Conservation (phyloP, 1,284 basidiomycete genomes). For the Vanrija sp. region DNA sequence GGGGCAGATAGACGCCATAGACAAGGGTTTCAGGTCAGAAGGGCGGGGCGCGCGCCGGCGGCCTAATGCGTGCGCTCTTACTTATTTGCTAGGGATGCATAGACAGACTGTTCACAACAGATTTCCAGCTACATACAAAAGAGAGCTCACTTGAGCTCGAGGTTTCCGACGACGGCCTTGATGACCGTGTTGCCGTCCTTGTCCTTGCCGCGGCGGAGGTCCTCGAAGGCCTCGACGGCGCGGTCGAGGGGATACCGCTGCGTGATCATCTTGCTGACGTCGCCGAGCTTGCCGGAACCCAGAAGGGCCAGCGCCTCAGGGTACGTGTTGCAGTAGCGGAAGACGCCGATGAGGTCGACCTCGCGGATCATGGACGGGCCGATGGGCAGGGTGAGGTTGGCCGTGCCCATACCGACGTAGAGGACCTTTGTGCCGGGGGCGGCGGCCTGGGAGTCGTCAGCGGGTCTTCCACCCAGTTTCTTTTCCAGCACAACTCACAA, state of each 20-base stretch:
- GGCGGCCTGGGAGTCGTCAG: constrained; percentile 58
- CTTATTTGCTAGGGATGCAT: neutral
- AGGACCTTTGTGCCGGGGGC: constrained; percentile 80
- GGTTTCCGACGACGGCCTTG: constrained; percentile 68
- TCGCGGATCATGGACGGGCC: constrained; percentile 78
- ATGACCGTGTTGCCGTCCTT: constrained; percentile 73
- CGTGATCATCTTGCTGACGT: constrained; percentile 72
- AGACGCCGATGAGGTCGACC: constrained; percentile 88
- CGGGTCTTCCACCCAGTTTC: neutral
- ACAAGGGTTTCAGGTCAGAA: neutral
- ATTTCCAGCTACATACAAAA: neutral
- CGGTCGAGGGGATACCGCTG: constrained; percentile 69
- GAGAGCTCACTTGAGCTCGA: constrained; percentile 6
- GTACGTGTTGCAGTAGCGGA: constrained; percentile 74
- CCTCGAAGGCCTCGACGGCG: constrained; percentile 70
- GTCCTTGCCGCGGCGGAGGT: constrained; percentile 69
- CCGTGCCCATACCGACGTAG: constrained; percentile 92
- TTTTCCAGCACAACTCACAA: constrained; percentile 55
- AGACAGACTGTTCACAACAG: constrained; percentile 1
- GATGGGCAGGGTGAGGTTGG: constrained; percentile 75
- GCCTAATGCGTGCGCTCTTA: neutral
- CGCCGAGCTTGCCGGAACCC: constrained; percentile 58
- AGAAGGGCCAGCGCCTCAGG: constrained; percentile 76
- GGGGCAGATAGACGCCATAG: neutral
- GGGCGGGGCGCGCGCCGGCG: neutral